Evolutionary conservation across 257 asterid species (phyloP).

Genomic region (Pogostemon cablin): DNA sequence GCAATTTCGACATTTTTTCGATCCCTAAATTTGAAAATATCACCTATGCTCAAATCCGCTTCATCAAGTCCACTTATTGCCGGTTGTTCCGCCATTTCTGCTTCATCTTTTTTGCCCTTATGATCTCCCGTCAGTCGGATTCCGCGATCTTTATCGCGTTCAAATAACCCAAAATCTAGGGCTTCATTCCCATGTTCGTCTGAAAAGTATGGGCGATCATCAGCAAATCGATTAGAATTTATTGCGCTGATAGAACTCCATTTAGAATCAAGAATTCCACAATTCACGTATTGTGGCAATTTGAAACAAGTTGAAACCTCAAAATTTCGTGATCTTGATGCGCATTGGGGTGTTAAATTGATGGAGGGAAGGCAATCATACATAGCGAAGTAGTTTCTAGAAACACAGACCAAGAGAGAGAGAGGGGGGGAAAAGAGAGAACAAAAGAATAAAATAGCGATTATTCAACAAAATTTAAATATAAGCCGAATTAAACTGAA

Average conservation of each 20-base stretch:
- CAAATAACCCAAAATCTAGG: conserved; percentile 33
- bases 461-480: too few relatives aligned
- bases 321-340: conserved; percentile 10
- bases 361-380: conserved; percentile 35
- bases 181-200: conserved; percentile 31
- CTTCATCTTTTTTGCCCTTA: conserved; percentile 9
- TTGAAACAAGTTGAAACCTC: conserved; percentile 19
- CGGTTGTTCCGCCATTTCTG: conserved; percentile 17
- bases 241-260: conserved; percentile 5
- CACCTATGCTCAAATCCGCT: conserved; percentile 32
- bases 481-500: too few relatives aligned
- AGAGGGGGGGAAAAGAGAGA: neutral
- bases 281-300: conserved; percentile 21
- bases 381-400: conserved; percentile 32
- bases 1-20: conserved; percentile 21
- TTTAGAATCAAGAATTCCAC: conserved; percentile 10
- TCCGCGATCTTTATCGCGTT: conserved; percentile 11
- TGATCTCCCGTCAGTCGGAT: conserved; percentile 23
- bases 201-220: conserved; percentile 26
- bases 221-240: conserved; percentile 27
- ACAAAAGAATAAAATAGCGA: too few relatives aligned
- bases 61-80: conserved; percentile 22
- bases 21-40: conserved; percentile 34
- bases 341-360: conserved; percentile 31
- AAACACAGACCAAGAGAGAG: neutral